phyloP scores from a whole-genome alignment of 352 stramenopile genomes.

The Phytopythium helicoides region DNA sequence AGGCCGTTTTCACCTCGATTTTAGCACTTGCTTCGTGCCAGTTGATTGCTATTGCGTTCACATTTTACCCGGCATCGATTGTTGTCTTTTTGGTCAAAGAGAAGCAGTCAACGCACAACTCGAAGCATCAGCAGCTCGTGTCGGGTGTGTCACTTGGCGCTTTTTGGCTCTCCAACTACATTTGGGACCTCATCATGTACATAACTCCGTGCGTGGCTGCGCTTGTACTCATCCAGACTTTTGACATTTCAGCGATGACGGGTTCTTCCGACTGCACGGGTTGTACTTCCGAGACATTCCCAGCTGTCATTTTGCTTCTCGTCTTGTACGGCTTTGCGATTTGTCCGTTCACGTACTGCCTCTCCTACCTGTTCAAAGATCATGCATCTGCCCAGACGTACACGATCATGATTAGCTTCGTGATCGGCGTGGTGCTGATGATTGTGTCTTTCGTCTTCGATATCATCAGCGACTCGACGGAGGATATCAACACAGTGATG shows the following conservation, averaged over 20 bases:
- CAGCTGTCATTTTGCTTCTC: slow-evolving; percentile 51
- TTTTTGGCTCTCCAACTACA: slow-evolving; percentile 96
- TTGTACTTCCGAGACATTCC: slow-evolving; percentile 42
- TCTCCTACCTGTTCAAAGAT: slow-evolving; percentile 68
- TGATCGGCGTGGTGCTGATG: slow-evolving; percentile 61
- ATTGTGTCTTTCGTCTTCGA: slow-evolving; percentile 54
- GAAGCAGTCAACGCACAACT: slow-evolving; percentile 86
- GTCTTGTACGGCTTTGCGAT: slow-evolving; percentile 58
- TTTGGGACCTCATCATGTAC: slow-evolving; percentile 94
- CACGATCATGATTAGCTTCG: slow-evolving; percentile 73
- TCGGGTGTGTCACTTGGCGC: slow-evolving; percentile 90
- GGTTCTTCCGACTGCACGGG: slow-evolving; percentile 38
- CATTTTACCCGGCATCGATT: slow-evolving; percentile 90
- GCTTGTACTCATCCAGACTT: slow-evolving; percentile 46
- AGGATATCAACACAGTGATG: slow-evolving; percentile 45
- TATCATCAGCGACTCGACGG: slow-evolving; percentile 39
- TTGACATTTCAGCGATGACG: slow-evolving; percentile 45
- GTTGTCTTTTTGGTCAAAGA: slow-evolving; percentile 97
- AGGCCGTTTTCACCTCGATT: slow-evolving; percentile 40
- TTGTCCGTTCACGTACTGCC: slow-evolving; percentile 62
- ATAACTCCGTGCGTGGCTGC: slow-evolving; percentile 57
- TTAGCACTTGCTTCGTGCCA: slow-evolving; percentile 72
- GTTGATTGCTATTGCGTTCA: slow-evolving; percentile 91
- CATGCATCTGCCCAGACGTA: slow-evolving; percentile 66
- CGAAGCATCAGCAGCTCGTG: slow-evolving; percentile 97